These are phyloP conservation scores for Phytophthora sojae DNA, from an alignment of 352 stramenopile species.

Conservation along the genomic window DNA sequence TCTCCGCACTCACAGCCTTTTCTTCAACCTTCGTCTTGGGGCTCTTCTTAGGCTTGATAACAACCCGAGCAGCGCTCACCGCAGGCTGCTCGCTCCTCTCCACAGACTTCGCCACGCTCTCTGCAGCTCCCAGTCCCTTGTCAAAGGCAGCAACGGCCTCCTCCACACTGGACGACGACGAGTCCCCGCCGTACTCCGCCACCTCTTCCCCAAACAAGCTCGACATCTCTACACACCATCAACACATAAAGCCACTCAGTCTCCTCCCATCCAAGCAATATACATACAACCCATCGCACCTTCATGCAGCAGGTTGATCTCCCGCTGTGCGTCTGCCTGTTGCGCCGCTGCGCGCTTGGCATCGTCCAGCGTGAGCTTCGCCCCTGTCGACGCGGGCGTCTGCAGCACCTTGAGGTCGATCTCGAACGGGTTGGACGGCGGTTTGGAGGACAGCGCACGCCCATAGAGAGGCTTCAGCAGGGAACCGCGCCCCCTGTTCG, in stretches of 20 bases:
- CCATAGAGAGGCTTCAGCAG: neutral
- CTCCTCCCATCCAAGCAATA: neutral
- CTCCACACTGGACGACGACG: slow-evolving; percentile 15
- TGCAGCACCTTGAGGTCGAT: slow-evolving; percentile 50
- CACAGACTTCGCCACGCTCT: neutral
- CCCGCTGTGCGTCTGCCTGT: slow-evolving; percentile 23
- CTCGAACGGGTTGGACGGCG: slow-evolving; percentile 55
- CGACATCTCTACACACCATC: slow-evolving; percentile 52
- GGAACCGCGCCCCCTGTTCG: neutral
- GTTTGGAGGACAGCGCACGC: slow-evolving; percentile 19
- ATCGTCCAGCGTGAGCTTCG: slow-evolving; percentile 25
- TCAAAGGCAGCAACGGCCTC: slow-evolving; percentile 7
- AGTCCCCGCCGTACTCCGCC: slow-evolving; percentile 38
- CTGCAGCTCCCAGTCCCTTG: neutral
- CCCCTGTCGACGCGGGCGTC: slow-evolving; percentile 6
- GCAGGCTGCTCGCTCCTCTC: neutral
- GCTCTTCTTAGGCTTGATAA: slow-evolving; percentile 11
- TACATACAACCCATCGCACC: slow-evolving; percentile 24
- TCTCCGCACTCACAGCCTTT: neutral
- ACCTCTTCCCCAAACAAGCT: slow-evolving; percentile 57
- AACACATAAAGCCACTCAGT: neutral
- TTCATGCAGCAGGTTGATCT: slow-evolving; percentile 56
- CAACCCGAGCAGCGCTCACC: slow-evolving; percentile 1
- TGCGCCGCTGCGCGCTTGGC: slow-evolving; percentile 29
- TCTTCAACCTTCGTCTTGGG: neutral